Conservation (phyloP, 1,139 yeast genomes). For the Nematodospora anomalae region DNA sequence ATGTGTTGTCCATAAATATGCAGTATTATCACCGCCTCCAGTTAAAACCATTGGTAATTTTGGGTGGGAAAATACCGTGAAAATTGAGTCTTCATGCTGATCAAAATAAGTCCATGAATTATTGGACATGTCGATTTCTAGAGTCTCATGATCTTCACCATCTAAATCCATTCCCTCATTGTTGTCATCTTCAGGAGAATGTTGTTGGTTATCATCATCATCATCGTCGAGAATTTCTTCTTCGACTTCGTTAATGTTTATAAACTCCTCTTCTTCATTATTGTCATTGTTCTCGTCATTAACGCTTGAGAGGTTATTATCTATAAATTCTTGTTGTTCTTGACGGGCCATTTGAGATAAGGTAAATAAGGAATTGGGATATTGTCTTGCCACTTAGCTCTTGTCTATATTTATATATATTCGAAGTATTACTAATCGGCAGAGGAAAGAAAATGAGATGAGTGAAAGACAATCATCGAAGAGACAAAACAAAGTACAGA, state of each 20-base stretch:
- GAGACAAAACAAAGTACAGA: too few relatives aligned
- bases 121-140: conserved; percentile 71
- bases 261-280: conserved; percentile 46
- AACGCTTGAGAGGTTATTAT: neutral
- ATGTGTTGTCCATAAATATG: conserved; percentile 90
- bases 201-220: conserved; percentile 35
- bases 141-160: conserved; percentile 31
- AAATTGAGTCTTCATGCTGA: conserved; percentile 80
- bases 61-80: conserved; percentile 78
- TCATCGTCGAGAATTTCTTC: conserved; percentile 53
- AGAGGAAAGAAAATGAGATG: too few relatives aligned
- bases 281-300: conserved; percentile 6
- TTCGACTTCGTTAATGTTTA: conserved; percentile 58
- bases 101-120: conserved; percentile 90
- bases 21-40: conserved; percentile 91
- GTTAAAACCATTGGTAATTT: conserved; percentile 71
- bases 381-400: conserved; percentile 1
- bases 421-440: too few relatives aligned
- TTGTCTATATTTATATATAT: too few relatives aligned
- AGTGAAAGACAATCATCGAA: too few relatives aligned
- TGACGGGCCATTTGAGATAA: too few relatives aligned
- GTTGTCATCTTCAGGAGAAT: conserved; percentile 42
- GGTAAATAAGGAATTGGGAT: neutral
- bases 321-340: conserved; percentile 4
- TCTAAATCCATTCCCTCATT: conserved; percentile 26